Conservation (phyloP, 768 basidiomycete species). For the Tylopilus sp. region DNA sequence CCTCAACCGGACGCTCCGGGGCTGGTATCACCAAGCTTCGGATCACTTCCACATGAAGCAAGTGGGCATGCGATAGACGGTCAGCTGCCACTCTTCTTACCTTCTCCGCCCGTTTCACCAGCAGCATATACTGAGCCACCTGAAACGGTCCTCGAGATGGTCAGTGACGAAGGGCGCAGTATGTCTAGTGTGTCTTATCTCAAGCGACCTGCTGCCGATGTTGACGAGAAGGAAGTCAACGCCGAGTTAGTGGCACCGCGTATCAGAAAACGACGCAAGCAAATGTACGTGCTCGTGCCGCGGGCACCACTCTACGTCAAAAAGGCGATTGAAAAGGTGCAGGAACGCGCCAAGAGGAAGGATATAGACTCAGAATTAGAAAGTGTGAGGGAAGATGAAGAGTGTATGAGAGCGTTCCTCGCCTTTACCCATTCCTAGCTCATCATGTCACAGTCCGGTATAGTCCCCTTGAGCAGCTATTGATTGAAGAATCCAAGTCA, state of each 20-base stretch:
- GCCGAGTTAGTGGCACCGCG: background rate
- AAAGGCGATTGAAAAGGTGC: conserved; percentile 19
- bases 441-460: conserved; percentile 37
- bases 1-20: conserved; percentile 2
- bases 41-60: conserved; percentile 11
- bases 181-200: conserved; percentile 1
- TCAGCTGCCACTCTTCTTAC: conserved; percentile 45
- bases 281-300: conserved; percentile 30
- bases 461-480: conserved; percentile 37
- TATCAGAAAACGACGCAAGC: conserved; percentile 25
- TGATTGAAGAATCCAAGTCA: conserved; percentile 46
- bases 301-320: conserved; percentile 22
- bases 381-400: conserved; percentile 21
- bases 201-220: conserved; percentile 22
- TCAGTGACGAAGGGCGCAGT: conserved; percentile 3
- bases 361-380: conserved; percentile 19
- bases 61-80: conserved; percentile 11
- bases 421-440: conserved; percentile 23
- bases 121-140: conserved; percentile 13
- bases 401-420: conserved; percentile 29
- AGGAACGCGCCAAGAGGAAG: conserved; percentile 7
- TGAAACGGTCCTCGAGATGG: conserved; percentile 20
- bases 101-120: conserved; percentile 41
- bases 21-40: conserved; percentile 4
- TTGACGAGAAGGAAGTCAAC: conserved; percentile 11